Percentiles rank a stretch among this genome's conserved stretches.
Evolutionary conservation across 345 rosid species (phyloP).

Genomic region (Trapa incisa): DNA sequence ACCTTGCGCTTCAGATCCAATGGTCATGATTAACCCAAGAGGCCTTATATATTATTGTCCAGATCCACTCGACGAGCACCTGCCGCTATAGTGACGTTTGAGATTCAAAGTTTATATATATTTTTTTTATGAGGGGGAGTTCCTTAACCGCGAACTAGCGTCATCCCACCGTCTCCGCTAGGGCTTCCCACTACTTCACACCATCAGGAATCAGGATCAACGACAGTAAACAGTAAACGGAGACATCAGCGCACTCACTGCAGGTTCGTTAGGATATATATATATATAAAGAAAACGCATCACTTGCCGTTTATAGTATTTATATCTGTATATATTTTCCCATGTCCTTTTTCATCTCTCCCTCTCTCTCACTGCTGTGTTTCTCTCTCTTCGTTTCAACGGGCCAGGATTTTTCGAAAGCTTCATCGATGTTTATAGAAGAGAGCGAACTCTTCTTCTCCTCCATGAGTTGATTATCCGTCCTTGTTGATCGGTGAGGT

Average conservation of each 20-base stretch:
- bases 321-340: slow-evolving; percentile 3
- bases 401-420: slow-evolving; percentile 61
- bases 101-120: slow-evolving; percentile 32
- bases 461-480: not conserved
- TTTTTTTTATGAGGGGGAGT: not conserved
- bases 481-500: not conserved
- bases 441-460: slow-evolving; percentile 7
- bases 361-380: slow-evolving; percentile 7
- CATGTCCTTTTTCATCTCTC: not conserved
- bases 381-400: slow-evolving; percentile 53
- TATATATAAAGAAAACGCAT: slow-evolving; percentile 3
- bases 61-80: not conserved
- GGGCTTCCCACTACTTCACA: not conserved
- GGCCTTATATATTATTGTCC: slow-evolving; percentile 1
- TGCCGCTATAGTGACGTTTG: slow-evolving; percentile 44
- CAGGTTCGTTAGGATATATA: slow-evolving; percentile 44
- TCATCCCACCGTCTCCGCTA: slow-evolving; percentile 24
- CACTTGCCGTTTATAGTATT: not conserved
- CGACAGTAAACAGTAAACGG: slow-evolving; percentile 36
- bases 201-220: slow-evolving; percentile 7
- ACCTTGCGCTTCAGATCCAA: slow-evolving; percentile 1
- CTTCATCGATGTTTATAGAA: slow-evolving; percentile 1
- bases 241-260: slow-evolving; percentile 35
- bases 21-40: not conserved
- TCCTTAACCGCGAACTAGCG: slow-evolving; percentile 15